Evolutionary conservation across 2,329 filamentous ascomycete species (phyloP).

Genomic region (Alternaria longipes): DNA sequence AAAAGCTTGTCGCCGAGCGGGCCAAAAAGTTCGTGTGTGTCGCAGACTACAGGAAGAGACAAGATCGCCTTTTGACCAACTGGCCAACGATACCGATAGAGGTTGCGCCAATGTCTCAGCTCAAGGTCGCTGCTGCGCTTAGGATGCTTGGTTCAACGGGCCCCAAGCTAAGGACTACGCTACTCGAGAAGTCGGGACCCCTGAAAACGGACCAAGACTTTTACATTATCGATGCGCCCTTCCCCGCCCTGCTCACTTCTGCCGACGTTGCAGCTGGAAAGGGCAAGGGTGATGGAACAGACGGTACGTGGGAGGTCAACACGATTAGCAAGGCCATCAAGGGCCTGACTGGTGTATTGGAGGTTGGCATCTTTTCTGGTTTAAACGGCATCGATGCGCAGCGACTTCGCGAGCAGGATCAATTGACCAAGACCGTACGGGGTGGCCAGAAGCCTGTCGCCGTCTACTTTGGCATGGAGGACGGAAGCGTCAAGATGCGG

Average conservation of each 20-base stretch:
- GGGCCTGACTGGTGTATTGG: conserved; percentile 83
- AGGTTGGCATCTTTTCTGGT: conserved; percentile 90
- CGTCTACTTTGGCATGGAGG: conserved; percentile 92
- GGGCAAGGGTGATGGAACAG: conserved; percentile 62
- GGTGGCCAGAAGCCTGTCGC: conserved; percentile 87
- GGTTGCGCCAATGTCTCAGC: conserved; percentile 84
- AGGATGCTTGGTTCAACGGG: conserved; percentile 74
- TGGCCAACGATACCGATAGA: conserved; percentile 94
- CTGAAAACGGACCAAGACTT: conserved; percentile 87
- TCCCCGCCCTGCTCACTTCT: conserved; percentile 73
- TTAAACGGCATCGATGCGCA: conserved; percentile 75
- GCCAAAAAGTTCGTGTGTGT: conserved; percentile 89
- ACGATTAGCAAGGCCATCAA: conserved; percentile 78
- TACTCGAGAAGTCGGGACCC: conserved; percentile 81
- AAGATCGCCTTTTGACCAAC: conserved; percentile 73
- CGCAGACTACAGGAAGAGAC: conserved; percentile 91
- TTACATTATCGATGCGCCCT: conserved; percentile 92
- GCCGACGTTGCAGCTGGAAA: conserved; percentile 60
- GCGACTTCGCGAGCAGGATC: conserved; percentile 54
- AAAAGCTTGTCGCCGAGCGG: conserved; percentile 90
- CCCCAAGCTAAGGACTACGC: conserved; percentile 76
- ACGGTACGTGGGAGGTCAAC: conserved; percentile 82
- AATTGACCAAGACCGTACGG: conserved; percentile 52
- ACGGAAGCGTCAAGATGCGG: conserved; percentile 56
- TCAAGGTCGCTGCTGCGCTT: conserved; percentile 78